Base-by-base conservation (phyloP, 2,329 filamentous ascomycete species). In the Periconia sp. region DNA sequence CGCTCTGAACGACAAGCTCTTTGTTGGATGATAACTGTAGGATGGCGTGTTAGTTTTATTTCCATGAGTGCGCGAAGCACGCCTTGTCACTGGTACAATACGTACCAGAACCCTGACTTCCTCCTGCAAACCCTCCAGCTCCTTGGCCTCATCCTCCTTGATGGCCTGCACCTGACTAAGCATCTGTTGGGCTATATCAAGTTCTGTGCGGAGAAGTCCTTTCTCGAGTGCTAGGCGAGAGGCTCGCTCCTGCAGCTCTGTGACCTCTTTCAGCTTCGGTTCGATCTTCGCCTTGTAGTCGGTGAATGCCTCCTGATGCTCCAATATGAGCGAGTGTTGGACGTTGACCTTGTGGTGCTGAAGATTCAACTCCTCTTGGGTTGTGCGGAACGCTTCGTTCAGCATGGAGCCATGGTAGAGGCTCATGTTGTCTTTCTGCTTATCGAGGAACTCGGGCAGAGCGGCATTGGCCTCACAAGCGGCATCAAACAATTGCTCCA, bases 221-320 rank as follows among this genome's bases (percentile, higher is more conserved):
- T 62, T 62, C 30, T 65, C 60, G 2, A 69, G 52, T 2, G 50
- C 59, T 9, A 67, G 48, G 13, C 63, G 57, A 12, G 63, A 63
- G 3, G 56, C 31, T 4, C 51, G 53, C 38, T 63, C 63, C 13
- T 58, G 46, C 7, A 64, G 44, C 8, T 52, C 50, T 3, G 45
- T 46, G 10, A 60, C 23, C 17, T 63, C 48, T 24, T 59, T 46
- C 6, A 67, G 40, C 42, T 62, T 61, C 2, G 29, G 13, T 13
- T 34, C 41, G 6, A 48, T 50, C 30, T 52, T 41, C 6, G 40
- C 42, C 29, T 60, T 63, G 49, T 61, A 57, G 12, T 56, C 43
- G 7, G 48, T 41, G 32, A 62, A 63, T 2, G 62, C 54, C 30
- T 63, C 50, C 17, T 64, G 59, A 15, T 64, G 61, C 33, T 59